Base-by-base conservation (phyloP, 768 basidiomycete species). In the Flagelloscypha sp. region DNA sequence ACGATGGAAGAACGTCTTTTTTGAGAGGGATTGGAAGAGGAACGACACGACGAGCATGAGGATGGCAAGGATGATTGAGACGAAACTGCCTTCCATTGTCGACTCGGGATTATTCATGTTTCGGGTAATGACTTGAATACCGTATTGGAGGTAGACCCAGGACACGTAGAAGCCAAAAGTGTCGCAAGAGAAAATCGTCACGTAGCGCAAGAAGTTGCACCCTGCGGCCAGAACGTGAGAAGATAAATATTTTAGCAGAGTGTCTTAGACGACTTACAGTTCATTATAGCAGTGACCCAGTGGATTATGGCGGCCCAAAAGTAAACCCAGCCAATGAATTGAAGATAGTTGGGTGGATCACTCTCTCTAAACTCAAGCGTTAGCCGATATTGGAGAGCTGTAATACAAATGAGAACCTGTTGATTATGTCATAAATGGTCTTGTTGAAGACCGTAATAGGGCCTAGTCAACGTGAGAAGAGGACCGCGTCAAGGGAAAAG, bases 391-490 rank as follows among this genome's bases (percentile, higher is more conserved):
- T n/a, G n/a, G n/a, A n/a, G n/a, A n/a, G n/a, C n/a, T n/a, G n/a
- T n/a, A n/a, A n/a, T n/a, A n/a, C n/a, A n/a, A n/a, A n/a, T n/a
- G n/a, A n/a, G n/a, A n/a, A n/a, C n/a, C n/a, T 61, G 47, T 69
- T 52, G 36, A 87, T 62, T 39, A 92, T 86, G 46, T 80, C 70
- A 54, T 73, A 90, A 28, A 93, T 87, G 2, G 83, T 88, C 62
- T 85, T 87, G 63, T 92, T 93, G 46, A 92, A 79, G 7, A 94
- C 86, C 3, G 89, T 92, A 49, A 93, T 93, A 1, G 92, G 90
- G 15, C 88, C 86, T 76, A n/a, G n/a, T 37, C 6, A n/a, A n/a
- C 32, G 40, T 37, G 30, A 41, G 16, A 30, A n/a, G n/a, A n/a
- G n/a, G n/a, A n/a, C n/a, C n/a, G n/a, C n/a, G n/a, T n/a, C n/a